Percentiles rank a stretch among this genome's conserved stretches.
phyloP scores from a whole-genome alignment of 257 asterid genomes.

The Coffea eugenioides region DNA sequence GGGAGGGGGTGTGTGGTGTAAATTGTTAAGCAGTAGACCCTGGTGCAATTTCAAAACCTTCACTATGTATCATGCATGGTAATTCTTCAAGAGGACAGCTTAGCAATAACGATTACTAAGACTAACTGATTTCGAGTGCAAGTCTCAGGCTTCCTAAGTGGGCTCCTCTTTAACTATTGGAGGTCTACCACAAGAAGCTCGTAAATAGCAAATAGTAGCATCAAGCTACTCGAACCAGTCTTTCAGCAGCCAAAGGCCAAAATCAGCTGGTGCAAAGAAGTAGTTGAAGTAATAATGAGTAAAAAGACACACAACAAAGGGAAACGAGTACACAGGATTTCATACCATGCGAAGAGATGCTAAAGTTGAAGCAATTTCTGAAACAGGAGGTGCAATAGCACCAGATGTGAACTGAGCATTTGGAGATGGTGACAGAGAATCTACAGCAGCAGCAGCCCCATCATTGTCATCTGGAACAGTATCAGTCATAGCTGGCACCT shows the following conservation, averaged over 20 bases:
- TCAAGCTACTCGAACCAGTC: neutral
- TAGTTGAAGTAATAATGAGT: neutral
- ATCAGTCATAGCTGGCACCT: slow-evolving; percentile 49
- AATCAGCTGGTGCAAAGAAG: neutral
- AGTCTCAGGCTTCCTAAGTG: slow-evolving; percentile 1
- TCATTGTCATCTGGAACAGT: slow-evolving; percentile 48
- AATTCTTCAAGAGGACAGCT: neutral
- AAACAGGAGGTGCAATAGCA: slow-evolving; percentile 42
- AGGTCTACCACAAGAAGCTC: slow-evolving; percentile 1
- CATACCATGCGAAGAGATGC: slow-evolving; percentile 89
- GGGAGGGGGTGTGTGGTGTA: too few species aligned
- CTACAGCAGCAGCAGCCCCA: slow-evolving; percentile 39
- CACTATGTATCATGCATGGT: neutral
- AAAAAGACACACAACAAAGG: neutral
- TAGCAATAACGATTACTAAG: neutral
- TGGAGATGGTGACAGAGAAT: slow-evolving; percentile 44
- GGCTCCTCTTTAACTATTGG: neutral
- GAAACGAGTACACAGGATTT: neutral
- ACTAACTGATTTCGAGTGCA: neutral
- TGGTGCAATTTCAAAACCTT: neutral
- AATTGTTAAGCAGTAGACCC: neutral
- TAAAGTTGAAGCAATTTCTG: slow-evolving; percentile 74
- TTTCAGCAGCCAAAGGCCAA: neutral
- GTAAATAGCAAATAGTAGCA: neutral
- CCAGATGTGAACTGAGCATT: slow-evolving; percentile 55